Percentiles rank a stretch among this genome's conserved stretches.
These are phyloP conservation scores for Vitis cinerea DNA, from an alignment of 164 flowering plant species.

Conservation along the genomic window DNA sequence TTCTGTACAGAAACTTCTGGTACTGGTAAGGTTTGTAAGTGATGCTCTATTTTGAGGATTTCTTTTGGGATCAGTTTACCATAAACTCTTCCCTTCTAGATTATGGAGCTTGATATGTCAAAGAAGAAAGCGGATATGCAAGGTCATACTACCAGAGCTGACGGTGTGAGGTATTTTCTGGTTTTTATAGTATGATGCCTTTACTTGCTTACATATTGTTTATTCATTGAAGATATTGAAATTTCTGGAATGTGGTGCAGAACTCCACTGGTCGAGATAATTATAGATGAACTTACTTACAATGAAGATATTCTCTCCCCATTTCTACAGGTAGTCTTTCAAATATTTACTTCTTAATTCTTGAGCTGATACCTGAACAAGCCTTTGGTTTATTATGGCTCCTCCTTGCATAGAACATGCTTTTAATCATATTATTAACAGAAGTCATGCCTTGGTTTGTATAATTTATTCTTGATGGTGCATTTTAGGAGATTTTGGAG, in stretches of 20 bases:
- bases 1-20: constrained; percentile 52
- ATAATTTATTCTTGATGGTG: too few relatives aligned
- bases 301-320: constrained; percentile 46
- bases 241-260: constrained; percentile 39
- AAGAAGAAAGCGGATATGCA: constrained; percentile 60
- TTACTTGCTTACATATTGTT: background rate
- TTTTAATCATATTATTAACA: too few relatives aligned
- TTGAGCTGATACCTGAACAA: too few relatives aligned
- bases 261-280: constrained; percentile 65
- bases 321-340: constrained; percentile 63
- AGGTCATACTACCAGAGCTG: constrained; percentile 66
- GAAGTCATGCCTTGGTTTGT: too few relatives aligned
- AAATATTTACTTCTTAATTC: background rate
- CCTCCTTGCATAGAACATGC: too few relatives aligned
- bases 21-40: constrained; percentile 42
- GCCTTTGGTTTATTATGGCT: too few relatives aligned
- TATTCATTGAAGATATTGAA: background rate
- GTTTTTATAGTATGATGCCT: constrained; percentile 1
- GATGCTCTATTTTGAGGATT: background rate
- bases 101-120: constrained; percentile 74
- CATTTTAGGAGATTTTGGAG: too few relatives aligned
- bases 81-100: constrained; percentile 28
- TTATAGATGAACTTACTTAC: constrained; percentile 76
- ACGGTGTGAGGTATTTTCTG: constrained; percentile 65
- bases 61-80: too few relatives aligned